phyloP scores from a whole-genome alignment of 148 eudicot species.

The Bassia scoparia region DNA sequence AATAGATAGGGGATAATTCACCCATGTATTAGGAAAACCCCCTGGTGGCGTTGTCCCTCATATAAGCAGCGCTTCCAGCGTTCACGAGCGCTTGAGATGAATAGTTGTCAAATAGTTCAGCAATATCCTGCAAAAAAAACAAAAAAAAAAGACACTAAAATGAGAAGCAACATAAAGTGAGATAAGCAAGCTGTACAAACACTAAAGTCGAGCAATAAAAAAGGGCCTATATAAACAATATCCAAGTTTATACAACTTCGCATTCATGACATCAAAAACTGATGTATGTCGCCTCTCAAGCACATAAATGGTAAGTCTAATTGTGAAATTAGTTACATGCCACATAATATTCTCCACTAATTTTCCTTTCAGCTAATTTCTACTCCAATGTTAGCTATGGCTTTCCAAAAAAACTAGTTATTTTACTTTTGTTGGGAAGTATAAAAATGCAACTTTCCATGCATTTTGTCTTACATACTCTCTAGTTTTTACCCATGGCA shows the following conservation, averaged over 20 bases:
- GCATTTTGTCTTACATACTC: too few relatives aligned
- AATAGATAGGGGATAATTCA: constrained; percentile 22
- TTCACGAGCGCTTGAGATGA: constrained; percentile 78
- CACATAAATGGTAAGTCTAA: too few relatives aligned
- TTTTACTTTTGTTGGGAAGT: too few relatives aligned
- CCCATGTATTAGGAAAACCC: constrained; percentile 95
- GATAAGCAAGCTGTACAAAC: background rate
- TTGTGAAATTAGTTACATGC: too few relatives aligned
- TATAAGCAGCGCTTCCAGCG: constrained; percentile 93
- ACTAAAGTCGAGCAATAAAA: too few relatives aligned
- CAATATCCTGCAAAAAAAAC: constrained; percentile 70
- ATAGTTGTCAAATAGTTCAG: constrained; percentile 93
- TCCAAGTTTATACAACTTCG: background rate
- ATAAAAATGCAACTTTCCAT: too few relatives aligned
- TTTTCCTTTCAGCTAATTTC: too few relatives aligned
- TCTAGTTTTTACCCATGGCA: too few relatives aligned
- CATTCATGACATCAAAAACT: background rate
- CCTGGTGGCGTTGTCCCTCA: constrained; percentile 89
- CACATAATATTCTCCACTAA: too few relatives aligned
- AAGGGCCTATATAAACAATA: background rate
- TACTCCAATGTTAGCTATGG: too few relatives aligned
- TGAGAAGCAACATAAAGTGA: constrained; percentile 11
- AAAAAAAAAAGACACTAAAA: constrained; percentile 3
- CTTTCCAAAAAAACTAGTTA: too few relatives aligned
- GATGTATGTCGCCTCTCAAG: background rate